Percentiles rank a stretch among this genome's conserved stretches.
phyloP scores from a whole-genome alignment of 1,284 basidiomycete genomes.

The Microbotryomycetes sp. region DNA sequence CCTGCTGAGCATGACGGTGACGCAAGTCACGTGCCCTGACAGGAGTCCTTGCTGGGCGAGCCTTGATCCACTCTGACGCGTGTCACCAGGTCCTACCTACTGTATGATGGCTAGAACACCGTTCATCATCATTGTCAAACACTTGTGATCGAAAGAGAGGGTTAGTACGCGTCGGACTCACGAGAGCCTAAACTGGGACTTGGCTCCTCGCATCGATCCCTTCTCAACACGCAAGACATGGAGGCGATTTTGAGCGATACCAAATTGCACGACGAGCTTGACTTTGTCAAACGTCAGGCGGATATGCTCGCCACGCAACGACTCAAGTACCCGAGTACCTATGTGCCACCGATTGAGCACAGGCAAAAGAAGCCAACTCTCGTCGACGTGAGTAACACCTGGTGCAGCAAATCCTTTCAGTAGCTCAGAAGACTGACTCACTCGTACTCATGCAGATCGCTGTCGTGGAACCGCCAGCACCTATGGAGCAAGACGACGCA shows the following conservation, averaged over 20 bases:
- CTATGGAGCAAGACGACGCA: constrained; percentile 1
- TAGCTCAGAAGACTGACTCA: background rate
- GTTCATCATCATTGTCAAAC: no score
- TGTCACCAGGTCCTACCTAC: no score
- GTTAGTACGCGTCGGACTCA: no score
- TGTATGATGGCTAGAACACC: no score
- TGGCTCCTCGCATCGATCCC: background rate
- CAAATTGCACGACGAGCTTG: constrained; percentile 50
- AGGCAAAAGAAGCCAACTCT: constrained; percentile 66
- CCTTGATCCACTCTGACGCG: no score
- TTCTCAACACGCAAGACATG: constrained; percentile 14
- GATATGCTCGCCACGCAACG: constrained; percentile 63
- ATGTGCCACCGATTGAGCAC: constrained; percentile 63
- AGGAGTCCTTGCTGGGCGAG: no score
- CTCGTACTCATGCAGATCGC: constrained; percentile 16
- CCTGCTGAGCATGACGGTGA: no score
- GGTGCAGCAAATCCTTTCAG: background rate
- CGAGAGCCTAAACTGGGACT: no score
- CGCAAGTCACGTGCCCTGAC: no score
- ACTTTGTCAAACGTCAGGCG: constrained; percentile 65
- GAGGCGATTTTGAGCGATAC: constrained; percentile 25
- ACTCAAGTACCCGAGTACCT: constrained; percentile 64
- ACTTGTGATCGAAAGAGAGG: no score
- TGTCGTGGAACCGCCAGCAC: constrained; percentile 23
- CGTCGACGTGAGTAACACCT: constrained; percentile 41